phyloP scores from a whole-genome alignment of 331 rosid species.

The Malus hybrid region DNA sequence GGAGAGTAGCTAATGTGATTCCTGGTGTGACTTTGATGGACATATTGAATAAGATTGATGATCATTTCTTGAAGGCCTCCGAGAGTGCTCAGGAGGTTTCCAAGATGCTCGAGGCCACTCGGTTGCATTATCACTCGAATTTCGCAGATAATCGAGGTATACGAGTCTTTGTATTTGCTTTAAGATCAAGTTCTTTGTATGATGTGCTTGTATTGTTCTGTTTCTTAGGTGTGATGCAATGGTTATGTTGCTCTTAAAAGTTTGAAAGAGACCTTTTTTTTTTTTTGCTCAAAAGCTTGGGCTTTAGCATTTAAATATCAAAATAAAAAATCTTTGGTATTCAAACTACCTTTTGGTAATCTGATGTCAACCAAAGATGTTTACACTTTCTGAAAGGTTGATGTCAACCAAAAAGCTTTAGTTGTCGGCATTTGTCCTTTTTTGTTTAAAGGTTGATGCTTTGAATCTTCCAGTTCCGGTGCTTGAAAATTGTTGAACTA shows the following conservation, averaged over 20 bases:
- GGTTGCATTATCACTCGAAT: slow-evolving; percentile 93
- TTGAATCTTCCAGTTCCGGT: background rate
- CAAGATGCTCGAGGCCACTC: slow-evolving; percentile 89
- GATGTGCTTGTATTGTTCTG: background rate
- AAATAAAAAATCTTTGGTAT: background rate
- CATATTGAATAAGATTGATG: slow-evolving; percentile 54
- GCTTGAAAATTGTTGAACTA: background rate
- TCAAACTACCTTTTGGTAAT: background rate
- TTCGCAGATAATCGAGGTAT: slow-evolving; percentile 91
- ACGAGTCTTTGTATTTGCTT: background rate
- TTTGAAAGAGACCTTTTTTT: background rate
- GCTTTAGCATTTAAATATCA: background rate
- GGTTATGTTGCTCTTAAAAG: background rate
- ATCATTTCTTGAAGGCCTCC: slow-evolving; percentile 63
- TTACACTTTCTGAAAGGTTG: background rate
- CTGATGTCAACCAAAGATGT: too few relatives aligned
- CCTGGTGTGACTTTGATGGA: slow-evolving; percentile 44
- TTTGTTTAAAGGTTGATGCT: background rate
- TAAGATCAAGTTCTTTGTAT: background rate
- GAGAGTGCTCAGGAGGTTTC: slow-evolving; percentile 81
- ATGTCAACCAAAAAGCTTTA: background rate
- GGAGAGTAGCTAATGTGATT: slow-evolving; percentile 33
- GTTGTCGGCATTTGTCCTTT: background rate
- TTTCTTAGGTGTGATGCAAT: background rate
- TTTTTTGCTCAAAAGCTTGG: background rate